A percentile compares a stretch with the other conserved stretches of the same genome.
Evolutionary conservation across 2,329 filamentous ascomycete species (phyloP).

Genomic region (Diatrype stigma): DNA sequence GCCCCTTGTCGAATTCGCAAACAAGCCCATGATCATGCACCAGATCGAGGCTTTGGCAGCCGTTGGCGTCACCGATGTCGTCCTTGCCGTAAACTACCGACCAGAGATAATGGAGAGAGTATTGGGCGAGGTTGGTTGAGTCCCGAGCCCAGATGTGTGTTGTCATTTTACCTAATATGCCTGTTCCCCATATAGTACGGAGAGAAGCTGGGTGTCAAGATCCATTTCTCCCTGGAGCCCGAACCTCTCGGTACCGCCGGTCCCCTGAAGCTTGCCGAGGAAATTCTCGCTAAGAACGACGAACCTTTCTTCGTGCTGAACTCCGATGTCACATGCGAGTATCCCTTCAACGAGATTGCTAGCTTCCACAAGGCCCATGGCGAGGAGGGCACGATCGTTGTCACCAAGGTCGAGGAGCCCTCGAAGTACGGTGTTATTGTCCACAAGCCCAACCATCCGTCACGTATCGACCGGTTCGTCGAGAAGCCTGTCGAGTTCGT

Average conservation of each 20-base stretch:
- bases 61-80: conserved; percentile 94
- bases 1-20: conserved; percentile 95
- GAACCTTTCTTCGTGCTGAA: conserved; percentile 97
- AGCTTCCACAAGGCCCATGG: conserved; percentile 92
- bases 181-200: conserved; percentile 61
- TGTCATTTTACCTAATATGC: conserved; percentile 11
- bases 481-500: conserved; percentile 99
- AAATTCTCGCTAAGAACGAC: conserved; percentile 88
- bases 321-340: conserved; percentile 97
- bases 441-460: conserved; percentile 87
- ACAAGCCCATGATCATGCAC: conserved; percentile 99
- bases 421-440: conserved; percentile 99
- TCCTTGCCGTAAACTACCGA: conserved; percentile 97
- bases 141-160: conserved; percentile 4
- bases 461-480: conserved; percentile 95
- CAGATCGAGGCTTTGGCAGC: conserved; percentile 93
- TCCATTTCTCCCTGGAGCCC: conserved; percentile 94
- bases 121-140: conserved; percentile 69
- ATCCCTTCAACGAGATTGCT: conserved; percentile 85
- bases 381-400: conserved; percentile 93
- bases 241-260: conserved; percentile 94
- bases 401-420: conserved; percentile 98
- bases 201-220: conserved; percentile 86
- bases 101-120: conserved; percentile 96
- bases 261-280: conserved; percentile 90